phyloP scores from a whole-genome alignment of 345 rosid genomes.

The Acer negundo region DNA sequence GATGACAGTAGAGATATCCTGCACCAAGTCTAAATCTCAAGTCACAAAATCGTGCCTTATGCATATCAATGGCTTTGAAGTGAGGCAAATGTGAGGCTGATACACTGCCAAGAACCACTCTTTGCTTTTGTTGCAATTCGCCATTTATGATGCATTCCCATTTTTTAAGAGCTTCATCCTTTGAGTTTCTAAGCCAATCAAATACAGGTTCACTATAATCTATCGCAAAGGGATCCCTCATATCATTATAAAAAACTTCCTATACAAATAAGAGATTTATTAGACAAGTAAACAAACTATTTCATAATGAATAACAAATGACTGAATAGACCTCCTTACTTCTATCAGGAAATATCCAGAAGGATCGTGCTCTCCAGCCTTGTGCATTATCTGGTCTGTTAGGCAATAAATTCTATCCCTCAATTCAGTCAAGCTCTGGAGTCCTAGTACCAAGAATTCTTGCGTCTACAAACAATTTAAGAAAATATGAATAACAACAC shows the following conservation, averaged over 20 bases:
- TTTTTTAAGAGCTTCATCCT: constrained; percentile 65
- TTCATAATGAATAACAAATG: background rate
- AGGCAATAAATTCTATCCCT: constrained; percentile 80
- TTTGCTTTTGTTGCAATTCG: constrained; percentile 58
- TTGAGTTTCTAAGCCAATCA: constrained; percentile 71
- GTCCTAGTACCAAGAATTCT: constrained; percentile 82
- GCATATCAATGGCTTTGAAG: constrained; percentile 61
- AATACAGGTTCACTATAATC: constrained; percentile 78
- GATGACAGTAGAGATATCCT: constrained; percentile 84
- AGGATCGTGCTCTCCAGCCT: constrained; percentile 64
- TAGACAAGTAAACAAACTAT: constrained; percentile 13
- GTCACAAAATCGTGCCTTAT: constrained; percentile 60
- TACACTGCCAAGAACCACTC: constrained; percentile 41
- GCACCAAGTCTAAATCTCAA: constrained; percentile 82
- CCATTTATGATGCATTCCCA: constrained; percentile 74
- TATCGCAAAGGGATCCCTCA: constrained; percentile 60
- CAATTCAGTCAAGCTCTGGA: constrained; percentile 65
- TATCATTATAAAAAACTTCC: constrained; percentile 80
- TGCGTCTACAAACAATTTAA: constrained; percentile 51
- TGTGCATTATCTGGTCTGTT: constrained; percentile 75
- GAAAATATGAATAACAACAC: constrained; percentile 9
- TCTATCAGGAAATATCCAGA: constrained; percentile 94
- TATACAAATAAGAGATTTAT: constrained; percentile 27
- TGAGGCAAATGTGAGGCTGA: constrained; percentile 50
- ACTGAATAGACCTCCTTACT: constrained; percentile 38